Evolutionary conservation across 2,329 filamentous ascomycete genomes (phyloP).

Genomic region (Beauveria scarabaeidicola): DNA sequence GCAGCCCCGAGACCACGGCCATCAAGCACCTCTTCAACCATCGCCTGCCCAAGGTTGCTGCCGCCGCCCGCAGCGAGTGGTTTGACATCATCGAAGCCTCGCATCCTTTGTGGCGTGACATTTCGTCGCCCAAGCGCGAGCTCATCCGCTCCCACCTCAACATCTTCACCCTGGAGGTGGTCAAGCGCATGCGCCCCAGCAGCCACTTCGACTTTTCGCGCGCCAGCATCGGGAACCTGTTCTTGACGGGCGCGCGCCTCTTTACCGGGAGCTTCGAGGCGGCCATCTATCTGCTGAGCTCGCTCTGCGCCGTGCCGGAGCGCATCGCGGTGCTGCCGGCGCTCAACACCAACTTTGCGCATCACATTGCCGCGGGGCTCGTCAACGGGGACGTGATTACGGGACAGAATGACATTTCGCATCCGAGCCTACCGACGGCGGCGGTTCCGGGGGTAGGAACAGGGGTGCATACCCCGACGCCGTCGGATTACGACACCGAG

Average conservation of each 20-base stretch:
- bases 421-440: constrained; percentile 60
- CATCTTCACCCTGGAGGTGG: constrained; percentile 66
- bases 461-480: constrained; percentile 21
- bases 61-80: constrained; percentile 71
- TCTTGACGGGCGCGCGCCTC: constrained; percentile 74
- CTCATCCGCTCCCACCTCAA: constrained; percentile 71
- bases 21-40: constrained; percentile 84
- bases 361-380: constrained; percentile 84
- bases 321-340: constrained; percentile 75
- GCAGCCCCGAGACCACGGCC: constrained; percentile 58
- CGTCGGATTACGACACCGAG: constrained; percentile 37
- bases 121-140: constrained; percentile 65
- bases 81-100: constrained; percentile 79
- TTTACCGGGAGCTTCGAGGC: constrained; percentile 91
- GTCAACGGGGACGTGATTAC: constrained; percentile 69
- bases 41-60: constrained; percentile 51
- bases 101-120: constrained; percentile 63
- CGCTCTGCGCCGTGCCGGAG: constrained; percentile 75
- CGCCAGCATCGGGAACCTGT: constrained; percentile 70
- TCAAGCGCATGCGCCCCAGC: constrained; percentile 64
- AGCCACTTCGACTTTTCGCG: constrained; percentile 71
- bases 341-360: constrained; percentile 90
- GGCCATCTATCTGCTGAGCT: constrained; percentile 81
- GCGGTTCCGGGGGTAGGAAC: constrained; percentile 22
- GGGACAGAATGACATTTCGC: constrained; percentile 88